Percentiles rank a stretch among this genome's conserved stretches.
These are phyloP conservation scores for Aspergillus homomorphus DNA, from an alignment of 495 filamentous ascomycete genomes.

Conservation along the genomic window DNA sequence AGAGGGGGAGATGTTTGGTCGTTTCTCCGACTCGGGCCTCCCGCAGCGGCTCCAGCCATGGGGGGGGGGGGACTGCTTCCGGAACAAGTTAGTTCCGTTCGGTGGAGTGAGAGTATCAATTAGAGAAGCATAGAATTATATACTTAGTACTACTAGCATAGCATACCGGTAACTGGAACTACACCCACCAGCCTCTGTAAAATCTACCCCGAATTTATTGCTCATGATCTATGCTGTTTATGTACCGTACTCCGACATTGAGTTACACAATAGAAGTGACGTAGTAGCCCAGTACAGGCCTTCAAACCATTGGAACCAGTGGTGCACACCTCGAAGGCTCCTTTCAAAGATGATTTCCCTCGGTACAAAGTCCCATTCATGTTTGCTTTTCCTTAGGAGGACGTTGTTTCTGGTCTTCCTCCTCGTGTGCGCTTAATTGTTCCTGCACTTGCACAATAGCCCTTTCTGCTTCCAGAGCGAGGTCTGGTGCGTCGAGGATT, in stretches of 20 bases:
- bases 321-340: neutral
- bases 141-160: too few relatives aligned
- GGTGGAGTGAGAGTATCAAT: too few relatives aligned
- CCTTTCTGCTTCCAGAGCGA: constrained; percentile 84
- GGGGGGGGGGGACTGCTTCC: constrained; percentile 13
- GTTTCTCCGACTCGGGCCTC: constrained; percentile 18
- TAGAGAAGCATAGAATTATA: neutral
- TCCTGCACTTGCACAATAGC: constrained; percentile 84
- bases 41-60: constrained; percentile 16
- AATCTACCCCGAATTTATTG: neutral
- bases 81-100: constrained; percentile 29
- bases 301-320: neutral
- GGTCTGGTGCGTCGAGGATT: constrained; percentile 72
- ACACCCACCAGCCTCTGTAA: too few relatives aligned
- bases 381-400: constrained; percentile 24
- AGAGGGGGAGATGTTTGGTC: neutral
- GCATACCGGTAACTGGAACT: too few relatives aligned
- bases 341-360: neutral
- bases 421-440: constrained; percentile 51
- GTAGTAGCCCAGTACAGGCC: neutral
- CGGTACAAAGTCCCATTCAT: constrained; percentile 12
- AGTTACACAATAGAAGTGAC: too few relatives aligned
- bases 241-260: constrained; percentile 1
- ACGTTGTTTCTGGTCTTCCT: constrained; percentile 23
- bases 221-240: neutral